phyloP scores from a whole-genome alignment of 805 yeast genomes.

The Blastobotrys americana region DNA sequence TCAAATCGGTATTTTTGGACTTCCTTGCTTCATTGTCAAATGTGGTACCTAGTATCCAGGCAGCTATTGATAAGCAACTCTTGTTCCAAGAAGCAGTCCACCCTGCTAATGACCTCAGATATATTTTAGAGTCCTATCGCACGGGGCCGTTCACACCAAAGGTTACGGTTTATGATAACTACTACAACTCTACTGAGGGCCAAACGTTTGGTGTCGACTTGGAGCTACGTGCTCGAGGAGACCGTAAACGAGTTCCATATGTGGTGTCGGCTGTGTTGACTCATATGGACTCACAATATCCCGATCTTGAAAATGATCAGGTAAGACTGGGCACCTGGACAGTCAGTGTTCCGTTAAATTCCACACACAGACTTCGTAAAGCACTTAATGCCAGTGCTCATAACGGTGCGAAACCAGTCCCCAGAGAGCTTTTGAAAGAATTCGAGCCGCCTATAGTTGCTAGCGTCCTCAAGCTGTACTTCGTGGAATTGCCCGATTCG shows the following conservation, averaged over 20 bases:
- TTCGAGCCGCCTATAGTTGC: conserved; percentile 54
- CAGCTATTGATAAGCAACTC: conserved; percentile 52
- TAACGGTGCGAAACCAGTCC: conserved; percentile 12
- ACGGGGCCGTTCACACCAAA: conserved; percentile 72
- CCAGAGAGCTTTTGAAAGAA: conserved; percentile 29
- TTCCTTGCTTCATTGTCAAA: conserved; percentile 61
- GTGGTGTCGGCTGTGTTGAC: conserved; percentile 56
- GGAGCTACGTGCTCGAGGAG: conserved; percentile 62
- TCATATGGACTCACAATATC: conserved; percentile 63
- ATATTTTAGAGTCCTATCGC: conserved; percentile 56
- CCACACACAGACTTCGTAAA: conserved; percentile 55
- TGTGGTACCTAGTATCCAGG: conserved; percentile 50
- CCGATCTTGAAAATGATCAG: conserved; percentile 56
- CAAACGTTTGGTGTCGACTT: conserved; percentile 79
- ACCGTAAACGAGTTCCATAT: conserved; percentile 63
- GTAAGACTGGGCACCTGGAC: conserved; percentile 65
- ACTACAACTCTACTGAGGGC: conserved; percentile 57
- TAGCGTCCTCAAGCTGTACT: conserved; percentile 60
- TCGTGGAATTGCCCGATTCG: conserved; percentile 75
- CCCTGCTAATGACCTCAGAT: conserved; percentile 61
- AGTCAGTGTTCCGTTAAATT: conserved; percentile 51
- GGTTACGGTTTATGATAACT: conserved; percentile 69
- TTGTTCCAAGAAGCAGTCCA: conserved; percentile 64
- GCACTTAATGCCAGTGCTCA: conserved; percentile 36
- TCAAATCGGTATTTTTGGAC: conserved; percentile 69